These are phyloP conservation scores for Coprinopsis strossmayeri DNA, from an alignment of 768 basidiomycete genomes.

Conservation along the genomic window DNA sequence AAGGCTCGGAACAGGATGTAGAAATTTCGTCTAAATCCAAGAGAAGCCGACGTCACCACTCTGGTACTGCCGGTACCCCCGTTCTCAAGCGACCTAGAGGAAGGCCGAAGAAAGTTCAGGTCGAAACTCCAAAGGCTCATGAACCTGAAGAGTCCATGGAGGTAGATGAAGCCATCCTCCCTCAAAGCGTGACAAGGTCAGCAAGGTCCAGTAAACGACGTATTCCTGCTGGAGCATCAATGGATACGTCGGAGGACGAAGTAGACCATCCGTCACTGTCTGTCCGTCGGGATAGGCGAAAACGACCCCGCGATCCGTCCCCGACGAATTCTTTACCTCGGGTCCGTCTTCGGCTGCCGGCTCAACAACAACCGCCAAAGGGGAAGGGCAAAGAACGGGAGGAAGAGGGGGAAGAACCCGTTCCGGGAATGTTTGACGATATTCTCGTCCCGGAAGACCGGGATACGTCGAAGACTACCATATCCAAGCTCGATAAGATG, in stretches of 20 bases:
- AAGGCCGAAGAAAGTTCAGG: neutral
- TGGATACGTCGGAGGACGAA: conserved; percentile 49
- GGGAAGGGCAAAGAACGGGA: conserved; percentile 67
- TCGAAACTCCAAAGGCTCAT: conserved; percentile 8
- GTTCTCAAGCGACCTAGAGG: neutral
- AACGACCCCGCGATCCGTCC: conserved; percentile 36
- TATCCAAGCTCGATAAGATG: conserved; percentile 52
- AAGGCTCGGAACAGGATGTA: too few species aligned
- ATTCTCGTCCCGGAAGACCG: conserved; percentile 63
- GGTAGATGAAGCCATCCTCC: conserved; percentile 24
- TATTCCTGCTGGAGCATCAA: conserved; percentile 30
- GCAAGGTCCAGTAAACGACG: neutral
- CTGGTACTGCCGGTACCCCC: too few species aligned
- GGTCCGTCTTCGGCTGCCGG: conserved; percentile 48
- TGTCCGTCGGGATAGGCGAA: conserved; percentile 30
- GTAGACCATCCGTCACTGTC: conserved; percentile 29
- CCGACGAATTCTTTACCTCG: conserved; percentile 29
- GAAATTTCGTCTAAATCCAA: too few species aligned
- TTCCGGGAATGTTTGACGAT: conserved; percentile 75
- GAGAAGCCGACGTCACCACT: too few species aligned
- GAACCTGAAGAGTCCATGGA: conserved; percentile 30
- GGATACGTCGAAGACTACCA: conserved; percentile 63
- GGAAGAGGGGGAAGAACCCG: conserved; percentile 45
- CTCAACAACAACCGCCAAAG: conserved; percentile 59
- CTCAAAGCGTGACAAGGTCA: neutral